These are phyloP conservation scores for Arctium minus DNA, from an alignment of 129 eudicot genomes.

Conservation along the genomic window DNA sequence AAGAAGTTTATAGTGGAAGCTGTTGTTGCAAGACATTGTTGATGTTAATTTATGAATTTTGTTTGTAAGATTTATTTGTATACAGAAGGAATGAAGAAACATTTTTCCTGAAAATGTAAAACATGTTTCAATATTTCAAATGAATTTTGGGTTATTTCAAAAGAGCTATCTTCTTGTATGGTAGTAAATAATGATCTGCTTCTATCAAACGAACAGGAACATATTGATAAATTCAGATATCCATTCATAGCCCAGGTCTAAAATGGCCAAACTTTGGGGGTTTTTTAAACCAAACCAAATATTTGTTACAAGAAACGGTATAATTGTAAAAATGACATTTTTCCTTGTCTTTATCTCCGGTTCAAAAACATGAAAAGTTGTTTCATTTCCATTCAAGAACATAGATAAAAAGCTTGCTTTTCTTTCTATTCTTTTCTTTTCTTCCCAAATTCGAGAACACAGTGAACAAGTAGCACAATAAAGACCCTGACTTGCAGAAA, in stretches of 20 bases:
- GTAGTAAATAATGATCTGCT: neutral
- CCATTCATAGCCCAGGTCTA: neutral
- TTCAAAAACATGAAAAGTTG: neutral
- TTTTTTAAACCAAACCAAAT: neutral
- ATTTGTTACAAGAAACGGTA: no score
- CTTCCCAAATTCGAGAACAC: neutral
- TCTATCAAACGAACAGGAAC: no score
- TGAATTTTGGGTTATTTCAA: neutral
- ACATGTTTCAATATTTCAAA: neutral
- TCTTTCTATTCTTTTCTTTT: no score
- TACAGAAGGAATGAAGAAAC: neutral
- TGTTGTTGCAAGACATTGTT: neutral
- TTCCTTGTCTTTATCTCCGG: no score
- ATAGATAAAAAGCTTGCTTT: neutral
- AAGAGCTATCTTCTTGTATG: neutral
- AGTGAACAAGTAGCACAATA: no score
- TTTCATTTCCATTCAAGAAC: neutral
- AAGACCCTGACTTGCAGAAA: no score
- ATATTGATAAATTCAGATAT: neutral
- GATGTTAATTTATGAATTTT: neutral
- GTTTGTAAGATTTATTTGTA: neutral
- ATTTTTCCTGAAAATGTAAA: neutral
- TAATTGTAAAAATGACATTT: neutral
- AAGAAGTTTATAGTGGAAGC: neutral
- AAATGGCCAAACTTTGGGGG: neutral